Base-by-base conservation (phyloP, 257 asterid genomes). In the Salvia splendens region DNA sequence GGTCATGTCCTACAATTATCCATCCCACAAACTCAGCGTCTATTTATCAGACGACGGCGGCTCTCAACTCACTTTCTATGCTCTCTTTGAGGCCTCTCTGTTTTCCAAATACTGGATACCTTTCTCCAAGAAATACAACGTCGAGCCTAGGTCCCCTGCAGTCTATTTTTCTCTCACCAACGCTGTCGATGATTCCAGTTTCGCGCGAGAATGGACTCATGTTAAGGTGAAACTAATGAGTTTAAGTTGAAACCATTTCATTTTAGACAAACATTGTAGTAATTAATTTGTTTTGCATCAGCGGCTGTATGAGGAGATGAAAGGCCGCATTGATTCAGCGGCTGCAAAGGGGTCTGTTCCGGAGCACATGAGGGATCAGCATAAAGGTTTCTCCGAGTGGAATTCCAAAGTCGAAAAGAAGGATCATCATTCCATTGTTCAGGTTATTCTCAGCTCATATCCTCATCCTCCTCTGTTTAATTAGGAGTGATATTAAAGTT, bases 371-470 rank as follows among this genome's bases (percentile, higher is more conserved):
- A 84, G 68, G 78, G 68, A 49, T 59, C 73, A 75, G 1, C 90
- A 86, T 66, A 80, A 83, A 73, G 95, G 97, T 51, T 90, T 87
- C 67, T 38, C 70, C 2, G 95, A 86, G 38, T 87, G 95, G 95
- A 72, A 70, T 45, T 68, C 83, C 4, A 61, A 69, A 69, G 53
- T 68, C 32, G 69, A 81, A 42, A 86, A 81, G 77, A 82, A 83
- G 52, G 83, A 91, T 76, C 97, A 91, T 61, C 97, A 80, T 6
- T 80, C 96, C 1, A 86, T 91, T 48, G 91, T 91, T 75, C 89
- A 85, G 92, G 96, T 86, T 69, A 35, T 33, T 33, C 36, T 33
- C 36, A 33, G 4, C 36, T 33, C 36, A 20, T 20, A 20, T 20
- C 24, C 24, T 20, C 24, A 20, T 20, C 24, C 24, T 20, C 24